Base-by-base conservation (phyloP, 2,329 filamentous ascomycete species). In the Emergomyces africanus region DNA sequence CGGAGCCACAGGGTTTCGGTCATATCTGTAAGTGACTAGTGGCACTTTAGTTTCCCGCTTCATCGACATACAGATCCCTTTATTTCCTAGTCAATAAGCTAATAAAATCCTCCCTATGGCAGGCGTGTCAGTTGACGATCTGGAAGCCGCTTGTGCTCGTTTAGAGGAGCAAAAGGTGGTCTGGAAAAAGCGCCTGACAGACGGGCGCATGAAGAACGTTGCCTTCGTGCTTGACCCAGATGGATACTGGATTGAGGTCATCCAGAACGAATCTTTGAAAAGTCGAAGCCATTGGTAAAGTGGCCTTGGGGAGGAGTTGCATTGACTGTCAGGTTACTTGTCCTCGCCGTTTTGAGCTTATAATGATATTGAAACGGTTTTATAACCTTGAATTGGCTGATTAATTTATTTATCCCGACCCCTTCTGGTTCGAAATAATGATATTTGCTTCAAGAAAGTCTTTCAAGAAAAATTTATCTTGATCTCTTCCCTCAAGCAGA, bases 141-240 rank as follows among this genome's bases (percentile, higher is more conserved):
- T 97, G n/a, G 85, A 94, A 57, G 87, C 87, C 8, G 91, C 94
- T 10, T 96, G 92, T 75, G 77, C 85, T 69, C 83, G 91, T 15
- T 91, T 97, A 66, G 94, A 97, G 71, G 83, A 84, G 59, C 77
- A 89, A 69, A 83, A 86, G 5, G 87, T 92, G 59, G 85, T 82
- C 73, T 99, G 90, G 89, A 96, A 96, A 84, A 97, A 97, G 84
- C 82, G 89, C 64, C 80, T 97, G 62, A 95, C 89, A 1, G 92
- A 97, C 63, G 92, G 92, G 1, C 73, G 78, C 54, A 96, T 96
- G 91, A 92, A 89, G 80, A 89, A 94, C 64, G 86, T 97, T 58
- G 94, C 94, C 0, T 97, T 97, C 70, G 76, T 97, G 53, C 78
- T 96, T 54, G 92, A 92, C 66, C 90, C 91, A 0, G 90, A 96